phyloP scores from a whole-genome alignment of 2,329 filamentous ascomycete species.

The Fusarium austroafricanum region DNA sequence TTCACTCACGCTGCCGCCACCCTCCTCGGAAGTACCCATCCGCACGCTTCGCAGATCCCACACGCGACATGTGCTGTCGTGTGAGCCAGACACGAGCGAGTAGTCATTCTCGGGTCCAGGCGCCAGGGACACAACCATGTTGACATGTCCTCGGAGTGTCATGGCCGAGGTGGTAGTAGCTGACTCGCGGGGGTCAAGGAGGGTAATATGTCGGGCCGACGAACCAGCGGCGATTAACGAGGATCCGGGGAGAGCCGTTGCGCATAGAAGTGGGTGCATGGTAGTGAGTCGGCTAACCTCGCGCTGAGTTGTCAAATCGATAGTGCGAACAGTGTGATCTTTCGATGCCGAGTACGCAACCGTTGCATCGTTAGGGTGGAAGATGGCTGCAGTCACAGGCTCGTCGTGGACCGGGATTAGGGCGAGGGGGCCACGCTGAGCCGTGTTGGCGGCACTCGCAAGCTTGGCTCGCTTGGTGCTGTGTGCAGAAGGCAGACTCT shows the following conservation, averaged over 20 bases:
- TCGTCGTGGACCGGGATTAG: conserved; percentile 78
- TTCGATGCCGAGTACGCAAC: conserved; percentile 92
- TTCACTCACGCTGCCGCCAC: conserved; percentile 75
- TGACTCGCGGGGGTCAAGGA: conserved; percentile 89
- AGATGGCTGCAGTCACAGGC: conserved; percentile 82
- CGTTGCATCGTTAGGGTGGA: conserved; percentile 85
- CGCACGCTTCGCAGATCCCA: conserved; percentile 88
- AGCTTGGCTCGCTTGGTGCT: conserved; percentile 82
- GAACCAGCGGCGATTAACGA: conserved; percentile 79
- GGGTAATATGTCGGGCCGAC: conserved; percentile 85
- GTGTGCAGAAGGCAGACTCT: conserved; percentile 74
- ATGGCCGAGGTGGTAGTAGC: conserved; percentile 83
- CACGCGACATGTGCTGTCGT: conserved; percentile 91
- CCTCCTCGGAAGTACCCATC: conserved; percentile 68
- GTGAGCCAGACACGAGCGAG: conserved; percentile 87
- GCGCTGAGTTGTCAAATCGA: conserved; percentile 84
- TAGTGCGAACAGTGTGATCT: conserved; percentile 90
- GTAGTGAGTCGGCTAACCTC: conserved; percentile 87
- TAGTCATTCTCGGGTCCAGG: conserved; percentile 75
- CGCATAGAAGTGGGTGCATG: conserved; percentile 82
- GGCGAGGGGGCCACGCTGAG: conserved; percentile 83
- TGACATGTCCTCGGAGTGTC: conserved; percentile 91
- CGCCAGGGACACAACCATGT: conserved; percentile 69
- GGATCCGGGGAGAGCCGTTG: conserved; percentile 77
- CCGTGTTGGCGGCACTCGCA: conserved; percentile 55